Percentiles rank a stretch among this genome's conserved stretches.
Evolutionary conservation across 2,329 filamentous ascomycete species (phyloP).

Genomic region (Phoma sp.): DNA sequence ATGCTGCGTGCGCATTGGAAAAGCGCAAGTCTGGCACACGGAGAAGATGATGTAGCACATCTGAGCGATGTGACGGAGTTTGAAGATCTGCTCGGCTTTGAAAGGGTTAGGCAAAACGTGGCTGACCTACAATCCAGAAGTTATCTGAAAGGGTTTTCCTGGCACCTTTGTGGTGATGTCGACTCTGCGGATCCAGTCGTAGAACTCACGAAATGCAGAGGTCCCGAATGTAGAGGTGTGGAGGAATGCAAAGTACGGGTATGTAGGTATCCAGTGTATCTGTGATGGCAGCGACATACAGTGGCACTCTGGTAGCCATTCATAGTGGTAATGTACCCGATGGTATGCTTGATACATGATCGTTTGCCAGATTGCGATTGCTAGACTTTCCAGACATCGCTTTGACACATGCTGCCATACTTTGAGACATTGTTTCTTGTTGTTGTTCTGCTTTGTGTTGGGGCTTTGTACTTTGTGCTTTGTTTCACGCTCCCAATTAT

Average conservation of each 20-base stretch:
- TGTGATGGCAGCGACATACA: background rate
- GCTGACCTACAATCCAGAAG: background rate
- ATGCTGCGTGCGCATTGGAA: slow-evolving; percentile 25
- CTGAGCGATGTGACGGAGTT: background rate
- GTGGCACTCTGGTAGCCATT: no score
- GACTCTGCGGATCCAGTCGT: no score
- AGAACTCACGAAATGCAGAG: no score
- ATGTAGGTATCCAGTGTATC: no score
- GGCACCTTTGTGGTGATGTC: no score
- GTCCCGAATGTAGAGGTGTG: no score
- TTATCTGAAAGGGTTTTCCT: no score
- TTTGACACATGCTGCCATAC: background rate
- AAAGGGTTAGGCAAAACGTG: background rate
- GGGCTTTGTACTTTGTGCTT: background rate
- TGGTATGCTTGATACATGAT: background rate
- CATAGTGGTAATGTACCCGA: background rate
- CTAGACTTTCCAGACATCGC: background rate
- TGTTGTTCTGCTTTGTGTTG: background rate
- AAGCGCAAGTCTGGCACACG: slow-evolving; percentile 27
- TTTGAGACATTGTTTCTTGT: background rate
- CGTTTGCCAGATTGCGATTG: background rate
- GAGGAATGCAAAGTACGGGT: no score
- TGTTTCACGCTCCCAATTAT: background rate
- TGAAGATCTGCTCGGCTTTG: background rate
- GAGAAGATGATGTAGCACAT: slow-evolving; percentile 41